Evolutionary conservation across 2,329 filamentous ascomycete genomes (phyloP).

Genomic region (Sordariomycetes sp.): DNA sequence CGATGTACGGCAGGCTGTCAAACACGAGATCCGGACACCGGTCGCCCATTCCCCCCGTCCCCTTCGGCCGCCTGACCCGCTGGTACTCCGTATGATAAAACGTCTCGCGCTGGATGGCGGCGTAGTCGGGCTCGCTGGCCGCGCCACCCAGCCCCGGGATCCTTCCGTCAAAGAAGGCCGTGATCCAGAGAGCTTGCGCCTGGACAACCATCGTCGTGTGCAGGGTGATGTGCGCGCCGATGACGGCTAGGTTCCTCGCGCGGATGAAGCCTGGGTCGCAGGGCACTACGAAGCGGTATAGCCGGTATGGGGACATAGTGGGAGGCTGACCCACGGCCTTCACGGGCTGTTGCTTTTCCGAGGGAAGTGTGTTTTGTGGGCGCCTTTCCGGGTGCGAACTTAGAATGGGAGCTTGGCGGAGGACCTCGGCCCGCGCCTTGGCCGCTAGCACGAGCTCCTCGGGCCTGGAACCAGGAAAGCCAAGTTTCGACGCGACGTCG

Average conservation of each 20-base stretch:
- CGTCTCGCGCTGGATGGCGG: background rate
- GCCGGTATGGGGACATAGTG: constrained; percentile 1
- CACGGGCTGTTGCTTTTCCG: background rate
- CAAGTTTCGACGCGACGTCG: background rate
- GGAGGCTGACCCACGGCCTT: background rate
- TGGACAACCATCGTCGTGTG: constrained; percentile 5
- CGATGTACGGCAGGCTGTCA: constrained; percentile 6
- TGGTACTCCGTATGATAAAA: constrained; percentile 6
- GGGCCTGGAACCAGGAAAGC: background rate
- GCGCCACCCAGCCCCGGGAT: background rate
- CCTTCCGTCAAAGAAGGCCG: constrained; percentile 4
- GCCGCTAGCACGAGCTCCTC: background rate
- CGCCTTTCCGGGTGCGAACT: background rate
- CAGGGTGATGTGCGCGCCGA: constrained; percentile 7
- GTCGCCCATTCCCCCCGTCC: constrained; percentile 5
- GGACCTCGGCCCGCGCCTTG: background rate
- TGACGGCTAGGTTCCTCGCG: constrained; percentile 4
- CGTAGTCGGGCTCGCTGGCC: background rate
- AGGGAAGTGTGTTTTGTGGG: background rate
- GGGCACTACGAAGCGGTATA: constrained; percentile 6
- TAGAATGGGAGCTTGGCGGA: constrained; percentile 1
- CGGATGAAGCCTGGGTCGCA: constrained; percentile 4
- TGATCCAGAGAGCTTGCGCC: constrained; percentile 7
- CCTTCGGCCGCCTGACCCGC: constrained; percentile 3
- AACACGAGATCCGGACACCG: constrained; percentile 7